Evolutionary conservation across 768 basidiomycete species (phyloP).

Genomic region (Hypholoma fasciculare): DNA sequence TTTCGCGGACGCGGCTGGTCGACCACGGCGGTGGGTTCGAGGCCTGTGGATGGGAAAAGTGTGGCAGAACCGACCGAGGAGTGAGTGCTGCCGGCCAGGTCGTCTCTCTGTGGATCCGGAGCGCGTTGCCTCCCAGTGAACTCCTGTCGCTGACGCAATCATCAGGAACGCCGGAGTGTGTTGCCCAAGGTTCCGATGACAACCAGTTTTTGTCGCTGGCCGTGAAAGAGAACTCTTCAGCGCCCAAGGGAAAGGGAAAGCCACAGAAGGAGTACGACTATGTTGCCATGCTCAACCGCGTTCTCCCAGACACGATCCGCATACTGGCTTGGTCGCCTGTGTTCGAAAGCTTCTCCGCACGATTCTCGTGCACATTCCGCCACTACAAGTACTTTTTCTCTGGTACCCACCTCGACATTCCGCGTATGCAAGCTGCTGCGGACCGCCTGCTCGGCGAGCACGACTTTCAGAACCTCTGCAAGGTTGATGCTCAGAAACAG

Average conservation of each 20-base stretch:
- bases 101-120: slow-evolving; percentile 87
- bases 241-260: slow-evolving; percentile 15
- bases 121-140: slow-evolving; percentile 43
- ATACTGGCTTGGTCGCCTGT: slow-evolving; percentile 95
- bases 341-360: slow-evolving; percentile 73
- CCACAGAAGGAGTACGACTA: slow-evolving; percentile 67
- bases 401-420: slow-evolving; percentile 61
- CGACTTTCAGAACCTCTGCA: slow-evolving; percentile 96
- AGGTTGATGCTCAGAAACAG: slow-evolving; percentile 90
- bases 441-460: slow-evolving; percentile 78
- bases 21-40: slow-evolving; percentile 74
- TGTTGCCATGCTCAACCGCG: slow-evolving; percentile 75
- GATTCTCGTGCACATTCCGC: slow-evolving; percentile 81
- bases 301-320: slow-evolving; percentile 88
- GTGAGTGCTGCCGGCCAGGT: slow-evolving; percentile 96
- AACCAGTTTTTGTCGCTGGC: slow-evolving; percentile 41
- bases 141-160: not conserved
- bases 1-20: slow-evolving; percentile 76
- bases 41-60: slow-evolving; percentile 88
- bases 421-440: slow-evolving; percentile 77
- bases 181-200: slow-evolving; percentile 13
- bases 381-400: slow-evolving; percentile 99
- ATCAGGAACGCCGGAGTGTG: not conserved
- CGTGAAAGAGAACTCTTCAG: slow-evolving; percentile 16
- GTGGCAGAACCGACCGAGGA: slow-evolving; percentile 93